phyloP scores from a whole-genome alignment of 2,329 filamentous ascomycete species.

The Aspergillus pseudoviridinutans region DNA sequence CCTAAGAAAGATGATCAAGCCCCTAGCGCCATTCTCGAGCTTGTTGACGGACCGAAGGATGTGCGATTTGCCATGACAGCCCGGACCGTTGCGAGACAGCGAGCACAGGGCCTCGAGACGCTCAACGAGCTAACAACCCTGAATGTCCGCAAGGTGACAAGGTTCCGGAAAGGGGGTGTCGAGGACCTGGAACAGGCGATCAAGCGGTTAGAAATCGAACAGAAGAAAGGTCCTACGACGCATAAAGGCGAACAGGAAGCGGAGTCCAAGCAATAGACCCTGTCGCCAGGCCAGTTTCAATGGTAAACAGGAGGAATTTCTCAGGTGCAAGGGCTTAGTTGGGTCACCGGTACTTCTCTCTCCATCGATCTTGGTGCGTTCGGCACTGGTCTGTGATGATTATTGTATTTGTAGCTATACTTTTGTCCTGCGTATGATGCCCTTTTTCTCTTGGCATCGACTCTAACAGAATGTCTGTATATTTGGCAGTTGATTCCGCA shows the following conservation, averaged over 20 bases:
- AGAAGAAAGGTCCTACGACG: constrained; percentile 25
- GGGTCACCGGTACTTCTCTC: not conserved
- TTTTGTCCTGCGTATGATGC: not conserved
- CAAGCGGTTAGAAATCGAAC: constrained; percentile 53
- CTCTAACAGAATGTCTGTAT: not conserved
- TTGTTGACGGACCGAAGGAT: constrained; percentile 91
- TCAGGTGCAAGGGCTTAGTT: not conserved
- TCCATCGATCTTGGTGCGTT: not conserved
- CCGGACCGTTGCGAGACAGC: constrained; percentile 66
- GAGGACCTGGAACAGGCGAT: constrained; percentile 62
- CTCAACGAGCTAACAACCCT: constrained; percentile 68
- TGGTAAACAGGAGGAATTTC: not conserved
- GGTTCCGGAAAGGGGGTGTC: constrained; percentile 65
- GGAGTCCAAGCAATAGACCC: constrained; percentile 15
- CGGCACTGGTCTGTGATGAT: not conserved
- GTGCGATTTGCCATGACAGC: constrained; percentile 94
- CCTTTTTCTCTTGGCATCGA: not conserved
- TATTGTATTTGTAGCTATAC: not conserved
- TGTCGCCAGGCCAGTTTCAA: not conserved
- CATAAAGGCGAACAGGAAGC: constrained; percentile 19
- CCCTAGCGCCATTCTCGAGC: constrained; percentile 82
- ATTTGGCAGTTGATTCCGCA: not conserved
- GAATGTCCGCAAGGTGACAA: constrained; percentile 81
- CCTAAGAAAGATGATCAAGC: constrained; percentile 85
- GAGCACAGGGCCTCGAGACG: constrained; percentile 49